Evolutionary conservation across 2,329 filamentous ascomycete genomes (phyloP).

Genomic region (Tolypocladium endophyticum): DNA sequence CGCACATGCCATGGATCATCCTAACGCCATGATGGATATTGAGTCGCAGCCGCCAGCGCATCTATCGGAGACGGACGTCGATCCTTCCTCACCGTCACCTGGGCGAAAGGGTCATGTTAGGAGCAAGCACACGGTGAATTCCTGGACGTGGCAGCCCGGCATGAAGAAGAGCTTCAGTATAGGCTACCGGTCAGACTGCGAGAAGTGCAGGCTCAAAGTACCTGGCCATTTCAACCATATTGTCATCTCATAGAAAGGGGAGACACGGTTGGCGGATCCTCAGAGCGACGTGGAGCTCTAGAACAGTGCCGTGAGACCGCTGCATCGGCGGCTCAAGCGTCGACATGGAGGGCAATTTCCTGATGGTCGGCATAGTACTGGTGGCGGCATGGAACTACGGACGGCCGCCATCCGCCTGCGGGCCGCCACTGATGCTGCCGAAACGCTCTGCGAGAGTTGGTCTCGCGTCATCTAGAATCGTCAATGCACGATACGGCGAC

Average conservation of each 20-base stretch:
- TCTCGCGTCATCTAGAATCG: background rate
- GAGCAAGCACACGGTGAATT: constrained; percentile 48
- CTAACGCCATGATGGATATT: constrained; percentile 26
- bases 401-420: background rate
- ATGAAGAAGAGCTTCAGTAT: constrained; percentile 67
- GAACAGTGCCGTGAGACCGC: constrained; percentile 15
- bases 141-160: constrained; percentile 49
- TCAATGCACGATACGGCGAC: background rate
- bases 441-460: background rate
- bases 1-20: constrained; percentile 27
- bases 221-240: constrained; percentile 78
- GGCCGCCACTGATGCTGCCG: background rate
- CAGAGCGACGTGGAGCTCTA: constrained; percentile 9
- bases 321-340: constrained; percentile 9
- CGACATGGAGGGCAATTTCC: constrained; percentile 1
- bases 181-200: constrained; percentile 68
- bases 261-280: constrained; percentile 15
- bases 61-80: constrained; percentile 19
- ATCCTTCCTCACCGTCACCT: constrained; percentile 33
- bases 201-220: constrained; percentile 64
- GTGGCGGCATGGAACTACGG: background rate
- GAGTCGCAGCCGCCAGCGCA: constrained; percentile 15
- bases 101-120: constrained; percentile 45
- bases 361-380: background rate
- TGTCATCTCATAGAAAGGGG: constrained; percentile 45